Evolutionary conservation across 768 basidiomycete genomes (phyloP), one percentile per base, ranked within the genome.

Genomic region (Leccinum imitatum): DNA sequence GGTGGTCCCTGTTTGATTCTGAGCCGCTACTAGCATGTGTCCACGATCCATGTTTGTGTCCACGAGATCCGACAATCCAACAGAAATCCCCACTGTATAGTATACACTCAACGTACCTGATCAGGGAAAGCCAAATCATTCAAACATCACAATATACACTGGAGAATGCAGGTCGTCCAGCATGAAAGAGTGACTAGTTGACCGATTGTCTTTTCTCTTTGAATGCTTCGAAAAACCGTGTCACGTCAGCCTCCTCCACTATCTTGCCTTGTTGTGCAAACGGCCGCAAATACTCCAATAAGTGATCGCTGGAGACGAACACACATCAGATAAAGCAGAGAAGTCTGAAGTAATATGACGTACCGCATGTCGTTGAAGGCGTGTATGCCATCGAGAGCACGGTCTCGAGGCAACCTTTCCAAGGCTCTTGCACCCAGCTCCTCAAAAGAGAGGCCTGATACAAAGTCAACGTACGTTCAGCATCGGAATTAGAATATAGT

Each of bases 361-460:
- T 63, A 92, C 91, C 89, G 80, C 90, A 94, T 87, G 58, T 82
- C 78, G 65, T 93, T 92, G 75, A 90, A 93, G 5, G 90, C 92
- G 58, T 85, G 83, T 23, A 93, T 92, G 1, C 92, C 89, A 65
- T 94, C 89, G 57, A 94, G 83, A 6, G 91, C 90, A 57, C 81
- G 84, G 53, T 92, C 92, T 58, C 92, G 86, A 37, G 92, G 92
- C 30, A 93, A 69, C 54, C 83, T 80, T 57, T 81, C 78, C 9
- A 94, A 75, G 1, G 91, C 92, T 53, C 91, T 87, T 78, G 91
- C 80, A 11, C 92, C 92, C 6, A 94, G 81, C 69, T 92, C 90
- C 70, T 93, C 92, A 35, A 94, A 75, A 17, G 91, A 90, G 53
- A 92, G 76, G 25, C 84, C 91, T 91, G 47, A 9, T 59, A 57